Percentiles rank a stretch among this genome's conserved stretches.
These are phyloP conservation scores for Lentinula edodes DNA, from an alignment of 768 basidiomycete species.

Conservation along the genomic window DNA sequence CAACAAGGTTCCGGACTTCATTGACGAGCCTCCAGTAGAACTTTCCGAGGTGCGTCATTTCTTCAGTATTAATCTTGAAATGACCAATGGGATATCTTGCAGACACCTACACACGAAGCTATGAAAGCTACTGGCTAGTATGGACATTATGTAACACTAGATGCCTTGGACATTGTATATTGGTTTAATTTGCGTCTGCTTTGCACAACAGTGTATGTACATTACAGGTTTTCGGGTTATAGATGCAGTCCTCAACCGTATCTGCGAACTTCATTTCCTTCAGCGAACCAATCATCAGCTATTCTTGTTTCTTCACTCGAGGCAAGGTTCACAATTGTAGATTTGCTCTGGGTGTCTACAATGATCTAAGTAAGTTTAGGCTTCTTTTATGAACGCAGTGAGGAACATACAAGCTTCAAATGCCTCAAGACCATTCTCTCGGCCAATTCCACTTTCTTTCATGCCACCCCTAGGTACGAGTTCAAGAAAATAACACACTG, in stretches of 20 bases:
- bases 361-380: background rate
- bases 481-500: background rate
- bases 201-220: background rate
- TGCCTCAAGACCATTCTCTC: constrained; percentile 84
- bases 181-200: background rate
- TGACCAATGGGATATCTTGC: background rate
- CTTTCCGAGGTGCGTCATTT: constrained; percentile 44
- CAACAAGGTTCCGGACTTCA: constrained; percentile 86
- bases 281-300: constrained; percentile 77
- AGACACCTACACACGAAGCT: constrained; percentile 50
- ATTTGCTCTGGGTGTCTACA: constrained; percentile 81
- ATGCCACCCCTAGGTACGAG: constrained; percentile 66
- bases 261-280: constrained; percentile 42
- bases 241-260: constrained; percentile 48
- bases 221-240: background rate
- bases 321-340: constrained; percentile 71
- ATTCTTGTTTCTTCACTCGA: constrained; percentile 48
- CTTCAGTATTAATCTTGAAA: background rate
- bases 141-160: constrained; percentile 3
- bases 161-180: background rate
- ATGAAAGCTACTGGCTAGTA: constrained; percentile 43
- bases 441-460: constrained; percentile 84
- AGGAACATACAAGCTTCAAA: constrained; percentile 61
- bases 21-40: constrained; percentile 83
- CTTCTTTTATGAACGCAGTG: background rate